Evolutionary conservation across 495 filamentous ascomycete species (phyloP), one percentile per base, ranked within the genome.

Genomic region (Tetracladium marchalianum): DNA sequence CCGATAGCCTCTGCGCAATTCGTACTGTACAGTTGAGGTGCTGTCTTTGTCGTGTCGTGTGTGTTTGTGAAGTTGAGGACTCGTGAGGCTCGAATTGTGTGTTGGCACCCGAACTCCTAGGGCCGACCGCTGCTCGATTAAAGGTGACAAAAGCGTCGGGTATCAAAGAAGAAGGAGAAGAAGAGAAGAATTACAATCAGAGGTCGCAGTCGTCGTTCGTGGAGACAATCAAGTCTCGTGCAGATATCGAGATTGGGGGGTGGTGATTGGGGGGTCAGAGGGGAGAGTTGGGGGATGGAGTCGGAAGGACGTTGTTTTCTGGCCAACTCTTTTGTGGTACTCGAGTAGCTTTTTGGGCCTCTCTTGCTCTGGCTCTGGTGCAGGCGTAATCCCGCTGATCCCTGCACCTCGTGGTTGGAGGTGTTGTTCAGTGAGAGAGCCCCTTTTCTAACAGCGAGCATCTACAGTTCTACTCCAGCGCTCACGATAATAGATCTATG

Each of bases 161-260:
- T 54, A 54, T 54, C 51, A 50, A 54, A 27, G 22, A 50, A 50
- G 43, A 53, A 49, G 45, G 46, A 45, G 41, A 46, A 50, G 51
- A 54, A 53, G 18, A 41, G 43, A 49, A 46, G 43, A 12, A 31
- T 37, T 53, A 49, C 41, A 53, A 49, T 41, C 46, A 49, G 22
- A 27, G 22, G 22, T 27, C 22, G 22, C 46, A 53, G 35, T 41
- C 27, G 42, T 15, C 1, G 17, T 16, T 27, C 13, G 13, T n/a
- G 31, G 11, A 13, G 13, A 9, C 18, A 27, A 27, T 27, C 22
- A 27, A 27, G 22, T 27, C 22, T 31, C 13, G n/a, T 16, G 39
- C 10, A 24, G 17, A 40, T 15, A 13, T 15, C 5, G 38, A 15
- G 36, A 42, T 34, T 39, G 24, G n/a, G 39, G 15, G 34, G 13